Conservation (phyloP, 768 basidiomycete genomes). For the Dentipellis fragilis region DNA sequence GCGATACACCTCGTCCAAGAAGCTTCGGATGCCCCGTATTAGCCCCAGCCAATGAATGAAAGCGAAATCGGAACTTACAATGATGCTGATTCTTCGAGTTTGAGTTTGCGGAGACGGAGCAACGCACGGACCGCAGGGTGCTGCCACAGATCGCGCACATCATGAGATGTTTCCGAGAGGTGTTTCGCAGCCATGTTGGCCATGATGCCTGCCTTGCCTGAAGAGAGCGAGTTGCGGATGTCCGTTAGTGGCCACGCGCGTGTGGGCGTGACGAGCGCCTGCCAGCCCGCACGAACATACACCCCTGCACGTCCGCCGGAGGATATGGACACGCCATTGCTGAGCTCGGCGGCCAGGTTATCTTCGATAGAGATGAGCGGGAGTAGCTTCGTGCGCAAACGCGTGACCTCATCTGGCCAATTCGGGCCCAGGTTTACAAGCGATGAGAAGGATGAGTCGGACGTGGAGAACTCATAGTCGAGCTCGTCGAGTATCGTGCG, state of each 20-base stretch:
- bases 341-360: constrained; percentile 57
- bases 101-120: constrained; percentile 45
- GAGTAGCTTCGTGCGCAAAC: constrained; percentile 45
- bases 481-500: constrained; percentile 17
- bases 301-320: constrained; percentile 48
- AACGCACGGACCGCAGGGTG: constrained; percentile 57
- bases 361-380: constrained; percentile 60
- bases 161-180: constrained; percentile 35
- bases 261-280: constrained; percentile 41
- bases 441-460: constrained; percentile 10
- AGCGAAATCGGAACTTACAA: constrained; percentile 42
- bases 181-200: constrained; percentile 47
- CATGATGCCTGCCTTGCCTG: constrained; percentile 25
- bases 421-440: constrained; percentile 12
- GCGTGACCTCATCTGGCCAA: constrained; percentile 36
- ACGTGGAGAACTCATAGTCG: constrained; percentile 15
- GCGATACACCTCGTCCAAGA: constrained; percentile 53
- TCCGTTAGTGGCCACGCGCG: constrained; percentile 30
- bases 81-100: constrained; percentile 64
- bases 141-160: constrained; percentile 58
- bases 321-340: constrained; percentile 48
- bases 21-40: constrained; percentile 31
- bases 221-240: constrained; percentile 22
- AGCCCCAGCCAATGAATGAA: constrained; percentile 1
- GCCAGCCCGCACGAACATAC: constrained; percentile 68